phyloP scores from a whole-genome alignment of 345 rosid species.

The Salix brachista region DNA sequence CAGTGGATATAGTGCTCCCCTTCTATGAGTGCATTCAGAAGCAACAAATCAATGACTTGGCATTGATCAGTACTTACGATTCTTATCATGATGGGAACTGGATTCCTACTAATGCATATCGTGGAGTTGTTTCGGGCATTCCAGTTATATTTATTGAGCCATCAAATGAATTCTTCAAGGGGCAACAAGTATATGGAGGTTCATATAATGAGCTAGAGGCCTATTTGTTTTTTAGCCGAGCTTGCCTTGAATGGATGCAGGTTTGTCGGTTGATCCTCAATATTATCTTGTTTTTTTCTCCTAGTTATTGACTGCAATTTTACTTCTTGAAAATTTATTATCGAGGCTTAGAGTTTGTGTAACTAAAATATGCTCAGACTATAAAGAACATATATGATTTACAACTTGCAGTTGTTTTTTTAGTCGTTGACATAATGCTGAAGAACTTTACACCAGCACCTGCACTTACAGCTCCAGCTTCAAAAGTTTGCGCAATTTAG shows the following conservation, averaged over 20 bases:
- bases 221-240: constrained; percentile 50
- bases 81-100: constrained; percentile 52
- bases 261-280: constrained; percentile 20
- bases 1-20: constrained; percentile 51
- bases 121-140: constrained; percentile 41
- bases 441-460: neutral
- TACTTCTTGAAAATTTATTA: neutral
- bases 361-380: neutral
- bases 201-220: constrained; percentile 55
- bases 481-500: neutral
- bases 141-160: constrained; percentile 50
- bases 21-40: constrained; percentile 49
- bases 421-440: neutral
- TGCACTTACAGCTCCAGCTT: constrained; percentile 1
- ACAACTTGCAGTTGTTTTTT: constrained; percentile 3
- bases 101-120: constrained; percentile 41
- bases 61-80: constrained; percentile 25
- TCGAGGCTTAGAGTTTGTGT: neutral
- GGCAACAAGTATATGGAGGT: constrained; percentile 49
- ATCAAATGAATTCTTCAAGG: constrained; percentile 48
- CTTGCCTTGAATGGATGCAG: constrained; percentile 69
- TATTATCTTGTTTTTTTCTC: neutral
- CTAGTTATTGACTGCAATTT: neutral
- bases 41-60: constrained; percentile 35
- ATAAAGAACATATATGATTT: neutral